Conservation (phyloP, 768 basidiomycete species). For the Russula ochroleuca region DNA sequence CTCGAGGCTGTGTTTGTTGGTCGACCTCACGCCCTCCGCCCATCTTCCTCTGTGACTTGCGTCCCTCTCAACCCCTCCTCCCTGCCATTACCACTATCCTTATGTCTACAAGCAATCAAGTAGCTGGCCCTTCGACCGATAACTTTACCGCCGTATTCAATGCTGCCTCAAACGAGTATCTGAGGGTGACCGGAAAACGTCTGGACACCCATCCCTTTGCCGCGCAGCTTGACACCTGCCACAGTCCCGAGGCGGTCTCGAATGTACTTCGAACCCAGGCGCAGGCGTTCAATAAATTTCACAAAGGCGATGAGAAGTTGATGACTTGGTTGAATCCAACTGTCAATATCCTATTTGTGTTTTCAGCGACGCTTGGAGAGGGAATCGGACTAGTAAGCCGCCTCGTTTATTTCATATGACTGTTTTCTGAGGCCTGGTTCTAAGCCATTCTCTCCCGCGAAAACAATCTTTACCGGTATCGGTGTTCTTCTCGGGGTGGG, state of each 20-base stretch:
- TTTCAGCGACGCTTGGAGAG: background rate
- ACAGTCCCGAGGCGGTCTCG: background rate
- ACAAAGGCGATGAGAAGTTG: background rate
- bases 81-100: no score
- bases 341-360: background rate
- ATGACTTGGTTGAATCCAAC: background rate
- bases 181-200: background rate
- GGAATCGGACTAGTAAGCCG: background rate
- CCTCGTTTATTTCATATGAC: no score
- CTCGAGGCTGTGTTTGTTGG: no score
- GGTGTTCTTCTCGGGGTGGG: background rate
- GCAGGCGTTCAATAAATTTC: background rate
- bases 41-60: no score
- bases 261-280: background rate
- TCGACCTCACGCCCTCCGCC: no score
- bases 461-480: background rate
- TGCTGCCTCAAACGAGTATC: background rate
- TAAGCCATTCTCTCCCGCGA: background rate
- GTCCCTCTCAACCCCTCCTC: no score
- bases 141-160: background rate
- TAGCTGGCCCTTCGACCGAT: background rate
- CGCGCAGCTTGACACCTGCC: background rate
- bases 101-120: background rate
- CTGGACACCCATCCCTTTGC: background rate
- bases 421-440: background rate